Evolutionary conservation across 2,329 filamentous ascomycete species (phyloP), one percentile per base, ranked within the genome.

Genomic region (Fusarium abutilonis): DNA sequence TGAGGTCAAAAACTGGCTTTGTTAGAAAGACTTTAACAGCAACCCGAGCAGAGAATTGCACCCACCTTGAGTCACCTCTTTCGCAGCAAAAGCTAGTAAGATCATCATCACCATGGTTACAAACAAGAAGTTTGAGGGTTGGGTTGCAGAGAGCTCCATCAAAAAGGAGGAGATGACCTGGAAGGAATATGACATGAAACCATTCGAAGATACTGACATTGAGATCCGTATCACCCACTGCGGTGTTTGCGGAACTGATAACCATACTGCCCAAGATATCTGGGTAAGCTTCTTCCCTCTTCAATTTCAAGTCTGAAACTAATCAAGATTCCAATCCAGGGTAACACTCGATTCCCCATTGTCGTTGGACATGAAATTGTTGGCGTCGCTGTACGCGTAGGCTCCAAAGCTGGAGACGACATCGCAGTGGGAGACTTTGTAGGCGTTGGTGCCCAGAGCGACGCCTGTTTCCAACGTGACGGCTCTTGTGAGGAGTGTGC

Each of bases 361-460:
- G 82, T 19, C 9, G 84, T 87, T n/a, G 87, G 87, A 47, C 87
- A 89, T 72, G 87, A 89, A 65, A 88, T 89, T 19, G 81, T 89
- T 49, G 87, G 87, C 19, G 80, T 75, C 3, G 83, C 81, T 3
- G 79, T 83, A 9, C 80, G 82, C 11, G 77, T 87, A 26, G 86
- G 86, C n/a, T 74, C 80, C 34, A 78, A 79, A 4, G 76, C 72
- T 10, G 70, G 72, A 6, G 70, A 77, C 14, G 19, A 4, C 4
- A 80, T 90, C 72, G 83, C 87, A 72, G 78, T 82, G 31, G 88
- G 88, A 53, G 79, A 89, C 70, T 82, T 85, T 9, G 88, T 90
- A 35, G 88, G 88, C 41, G 86, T 90, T n/a, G 88, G 88, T 34
- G 87, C 88, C 8, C 87, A 90, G 70, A 83, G 83, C 23, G 86